Evolutionary conservation across 1,284 basidiomycete species (phyloP), one percentile per base, ranked within the genome.

Genomic region (Peniophora sp.): DNA sequence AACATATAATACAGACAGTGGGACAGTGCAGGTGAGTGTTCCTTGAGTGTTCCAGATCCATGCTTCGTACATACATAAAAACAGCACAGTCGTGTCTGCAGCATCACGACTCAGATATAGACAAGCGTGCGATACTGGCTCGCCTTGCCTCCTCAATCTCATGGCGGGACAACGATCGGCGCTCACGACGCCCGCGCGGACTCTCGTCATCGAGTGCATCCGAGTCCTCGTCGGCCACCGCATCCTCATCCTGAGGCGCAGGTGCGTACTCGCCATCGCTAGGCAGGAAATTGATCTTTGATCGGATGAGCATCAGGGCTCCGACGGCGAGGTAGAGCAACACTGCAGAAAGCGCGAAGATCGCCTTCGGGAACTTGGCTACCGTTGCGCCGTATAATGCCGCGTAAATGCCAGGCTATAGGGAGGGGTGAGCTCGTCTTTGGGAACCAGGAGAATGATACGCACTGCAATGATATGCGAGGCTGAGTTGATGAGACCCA

Each of bases 361-460:
- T 74, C 3, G 73, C 69, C 59, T 77, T 73, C 0, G 75, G 75
- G 58, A 69, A 77, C 19, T 59, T 63, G 0, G 67, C 71, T n/a
- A 77, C 75, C 3, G 72, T 75, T 3, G 64, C 61, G 17, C 69
- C 68, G 54, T 79, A 79, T 2, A 72, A 71, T 32, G 70, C 47
- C 1, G 75, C 76, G 56, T 74, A 78, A n/a, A 77, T 65, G 34
- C 66, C 66, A n/a, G 76, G 76, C 74, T 77, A 12, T 36, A 24
- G 17, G 19, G 49, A 8, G 16, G 38, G 1, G 20, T 56, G 14
- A 36, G 35, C n/a, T 20, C 27, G 11, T 10, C 10, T 32, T 3
- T n/a, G 34, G n/a, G 6, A 35, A 3, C 3, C 17, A 22, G n/a
- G 11, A 38, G 16, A 45, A 2, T 5, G 23, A 27, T 32, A 65